Conservation (phyloP, 805 yeast genomes). For the Metschnikowia gelsemii region DNA sequence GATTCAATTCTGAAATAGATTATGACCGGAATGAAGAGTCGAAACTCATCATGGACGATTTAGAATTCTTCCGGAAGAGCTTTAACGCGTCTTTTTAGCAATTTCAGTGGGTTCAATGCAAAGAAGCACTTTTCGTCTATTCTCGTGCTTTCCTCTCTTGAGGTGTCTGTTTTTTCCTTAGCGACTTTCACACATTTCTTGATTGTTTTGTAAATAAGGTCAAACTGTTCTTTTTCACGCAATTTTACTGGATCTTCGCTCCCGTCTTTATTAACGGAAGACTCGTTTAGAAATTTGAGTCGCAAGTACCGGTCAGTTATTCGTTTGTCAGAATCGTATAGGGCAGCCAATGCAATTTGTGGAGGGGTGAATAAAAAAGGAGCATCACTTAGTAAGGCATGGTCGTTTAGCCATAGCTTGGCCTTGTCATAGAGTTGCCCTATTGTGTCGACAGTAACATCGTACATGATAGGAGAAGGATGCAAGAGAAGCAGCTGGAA, state of each 20-base stretch:
- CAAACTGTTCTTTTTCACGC: slow-evolving; percentile 33
- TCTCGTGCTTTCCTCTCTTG: slow-evolving; percentile 58
- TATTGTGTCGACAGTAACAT: slow-evolving; percentile 49
- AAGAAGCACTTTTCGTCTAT: slow-evolving; percentile 66
- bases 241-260: slow-evolving; percentile 9
- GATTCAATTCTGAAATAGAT: background rate
- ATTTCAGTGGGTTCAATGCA: slow-evolving; percentile 56
- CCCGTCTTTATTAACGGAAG: slow-evolving; percentile 9
- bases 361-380: slow-evolving; percentile 85
- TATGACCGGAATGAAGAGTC: background rate
- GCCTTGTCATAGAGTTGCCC: slow-evolving; percentile 74
- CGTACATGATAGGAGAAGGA: slow-evolving; percentile 46
- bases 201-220: slow-evolving; percentile 46
- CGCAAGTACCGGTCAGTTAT: slow-evolving; percentile 66
- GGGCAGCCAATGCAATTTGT: slow-evolving; percentile 88
- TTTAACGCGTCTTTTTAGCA: slow-evolving; percentile 46
- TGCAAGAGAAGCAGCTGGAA: slow-evolving; percentile 58
- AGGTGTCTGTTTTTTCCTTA: slow-evolving; percentile 40
- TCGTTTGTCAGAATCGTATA: slow-evolving; percentile 63
- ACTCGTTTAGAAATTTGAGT: slow-evolving; percentile 49
- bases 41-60: background rate
- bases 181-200: slow-evolving; percentile 50
- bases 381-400: slow-evolving; percentile 70
- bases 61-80: slow-evolving; percentile 9
- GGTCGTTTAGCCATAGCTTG: slow-evolving; percentile 59